Base-by-base conservation (phyloP, 768 basidiomycete species). In the Pholiota conissans region DNA sequence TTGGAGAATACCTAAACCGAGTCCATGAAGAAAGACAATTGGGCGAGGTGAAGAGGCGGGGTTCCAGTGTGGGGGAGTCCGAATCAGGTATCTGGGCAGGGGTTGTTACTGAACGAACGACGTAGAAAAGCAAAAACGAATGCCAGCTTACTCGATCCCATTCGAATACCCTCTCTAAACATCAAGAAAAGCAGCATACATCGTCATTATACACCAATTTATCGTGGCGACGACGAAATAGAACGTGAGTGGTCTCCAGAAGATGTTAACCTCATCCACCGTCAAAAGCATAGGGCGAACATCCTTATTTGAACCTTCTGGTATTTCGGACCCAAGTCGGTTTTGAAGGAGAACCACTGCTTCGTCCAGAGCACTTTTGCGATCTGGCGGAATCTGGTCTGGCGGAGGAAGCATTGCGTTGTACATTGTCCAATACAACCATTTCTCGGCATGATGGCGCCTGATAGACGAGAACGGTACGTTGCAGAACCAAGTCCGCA, bases 391-490 rank as follows among this genome's bases (percentile, higher is more conserved):
- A 16, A 91, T 69, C 27, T 70, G 52, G 10, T 84, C 77, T 3
- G 73, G 67, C 5, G 81, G 66, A 13, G 87, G 86, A 29, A 90
- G 74, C 35, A 84, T 76, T 4, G 80, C 76, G 66, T 89, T 89
- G 71, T 86, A 95, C 65, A 90, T 86, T 22, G 84, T 80, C 93
- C 93, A 95, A 56, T 91, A 86, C 28, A 96, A 74, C 90, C 92
- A 95, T 58, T 82, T 76, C 37, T 78, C 78, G 55, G 91, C 73
- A 68, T 93, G 84, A 35, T 81, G 74, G 16, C 75, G 77, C 42
- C 77, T 84, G 55, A 96, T 81, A 11, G 80, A 75, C 0, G 86
- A 86, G 89, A 90, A 96, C 0, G 86, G 84, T 14, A 79, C 84
- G 62, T 84, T 85, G 55, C 80, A 74, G 69, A 95, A 95, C 92